Evolutionary conservation across 1,284 basidiomycete species (phyloP).

Genomic region (Sphaerobolus stellatus): DNA sequence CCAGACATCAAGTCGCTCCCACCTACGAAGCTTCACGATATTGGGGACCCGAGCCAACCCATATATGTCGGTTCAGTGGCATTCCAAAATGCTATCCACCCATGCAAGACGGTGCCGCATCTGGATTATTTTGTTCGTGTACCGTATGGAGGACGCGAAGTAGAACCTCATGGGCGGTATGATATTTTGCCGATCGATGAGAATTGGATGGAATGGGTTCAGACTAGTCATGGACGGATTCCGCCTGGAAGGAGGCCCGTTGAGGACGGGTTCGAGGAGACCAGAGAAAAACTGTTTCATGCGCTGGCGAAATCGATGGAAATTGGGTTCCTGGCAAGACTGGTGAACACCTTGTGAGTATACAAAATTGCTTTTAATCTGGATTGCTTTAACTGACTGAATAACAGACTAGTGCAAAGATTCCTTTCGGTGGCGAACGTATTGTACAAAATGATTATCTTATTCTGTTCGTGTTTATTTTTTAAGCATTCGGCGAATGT

Average conservation of each 20-base stretch:
- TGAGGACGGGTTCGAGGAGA: constrained; percentile 53
- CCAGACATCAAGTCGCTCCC: constrained; percentile 41
- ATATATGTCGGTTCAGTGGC: constrained; percentile 72
- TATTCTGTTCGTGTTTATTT: constrained; percentile 59
- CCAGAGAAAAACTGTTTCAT: constrained; percentile 50
- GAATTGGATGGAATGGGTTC: constrained; percentile 69
- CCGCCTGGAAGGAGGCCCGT: constrained; percentile 52
- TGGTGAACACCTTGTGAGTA: constrained; percentile 62
- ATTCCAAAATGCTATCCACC: constrained; percentile 64
- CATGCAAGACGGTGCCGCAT: constrained; percentile 70
- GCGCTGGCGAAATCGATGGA: constrained; percentile 48
- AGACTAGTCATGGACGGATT: constrained; percentile 54
- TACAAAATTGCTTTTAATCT: not conserved
- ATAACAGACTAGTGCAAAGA: constrained; percentile 45
- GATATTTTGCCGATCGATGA: constrained; percentile 69
- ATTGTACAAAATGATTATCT: constrained; percentile 49
- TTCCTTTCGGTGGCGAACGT: constrained; percentile 45
- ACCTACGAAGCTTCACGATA: constrained; percentile 41
- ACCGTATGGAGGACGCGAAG: constrained; percentile 62
- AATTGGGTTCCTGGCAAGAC: constrained; percentile 70
- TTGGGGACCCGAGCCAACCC: constrained; percentile 52
- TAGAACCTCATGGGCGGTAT: constrained; percentile 59
- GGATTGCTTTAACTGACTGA: not conserved
- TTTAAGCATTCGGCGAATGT: no score
- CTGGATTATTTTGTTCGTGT: constrained; percentile 55